Conservation (phyloP, 1,284 basidiomycete genomes). For the Cerrena zonata region DNA sequence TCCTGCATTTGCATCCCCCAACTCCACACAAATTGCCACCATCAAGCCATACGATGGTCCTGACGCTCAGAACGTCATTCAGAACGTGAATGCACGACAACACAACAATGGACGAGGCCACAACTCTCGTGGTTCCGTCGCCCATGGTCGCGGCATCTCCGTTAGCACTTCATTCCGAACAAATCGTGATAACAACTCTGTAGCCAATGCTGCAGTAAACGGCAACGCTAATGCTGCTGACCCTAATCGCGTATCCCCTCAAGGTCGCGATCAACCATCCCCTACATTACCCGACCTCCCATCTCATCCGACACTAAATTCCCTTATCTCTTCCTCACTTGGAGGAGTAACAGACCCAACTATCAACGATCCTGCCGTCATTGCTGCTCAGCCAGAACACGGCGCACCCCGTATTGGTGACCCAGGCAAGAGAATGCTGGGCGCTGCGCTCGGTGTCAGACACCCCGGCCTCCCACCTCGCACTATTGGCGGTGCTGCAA, state of each 20-base stretch:
- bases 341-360: slow-evolving; percentile 42
- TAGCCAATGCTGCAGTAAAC: slow-evolving; percentile 32
- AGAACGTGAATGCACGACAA: slow-evolving; percentile 75
- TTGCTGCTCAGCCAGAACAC: slow-evolving; percentile 40
- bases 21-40: slow-evolving; percentile 43
- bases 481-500: slow-evolving; percentile 47
- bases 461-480: slow-evolving; percentile 67
- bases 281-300: slow-evolving; percentile 76
- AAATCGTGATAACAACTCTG: slow-evolving; percentile 33
- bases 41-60: slow-evolving; percentile 91
- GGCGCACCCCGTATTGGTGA: slow-evolving; percentile 64
- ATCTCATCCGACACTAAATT: slow-evolving; percentile 73
- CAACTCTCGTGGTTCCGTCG: slow-evolving; percentile 45
- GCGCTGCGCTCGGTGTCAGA: slow-evolving; percentile 72
- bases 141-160: slow-evolving; percentile 33
- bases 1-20: slow-evolving; percentile 57
- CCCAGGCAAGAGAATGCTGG: slow-evolving; percentile 79
- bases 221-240: slow-evolving; percentile 34
- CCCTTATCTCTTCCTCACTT: slow-evolving; percentile 70
- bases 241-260: slow-evolving; percentile 43
- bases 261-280: slow-evolving; percentile 52
- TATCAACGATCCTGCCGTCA: slow-evolving; percentile 56
- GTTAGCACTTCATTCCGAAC: slow-evolving; percentile 65
- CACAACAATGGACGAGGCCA: slow-evolving; percentile 64
- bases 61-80: slow-evolving; percentile 86